Evolutionary conservation across 2,329 filamentous ascomycete genomes (phyloP), one percentile per base, ranked within the genome.

Genomic region (Fonsecaea erecta): DNA sequence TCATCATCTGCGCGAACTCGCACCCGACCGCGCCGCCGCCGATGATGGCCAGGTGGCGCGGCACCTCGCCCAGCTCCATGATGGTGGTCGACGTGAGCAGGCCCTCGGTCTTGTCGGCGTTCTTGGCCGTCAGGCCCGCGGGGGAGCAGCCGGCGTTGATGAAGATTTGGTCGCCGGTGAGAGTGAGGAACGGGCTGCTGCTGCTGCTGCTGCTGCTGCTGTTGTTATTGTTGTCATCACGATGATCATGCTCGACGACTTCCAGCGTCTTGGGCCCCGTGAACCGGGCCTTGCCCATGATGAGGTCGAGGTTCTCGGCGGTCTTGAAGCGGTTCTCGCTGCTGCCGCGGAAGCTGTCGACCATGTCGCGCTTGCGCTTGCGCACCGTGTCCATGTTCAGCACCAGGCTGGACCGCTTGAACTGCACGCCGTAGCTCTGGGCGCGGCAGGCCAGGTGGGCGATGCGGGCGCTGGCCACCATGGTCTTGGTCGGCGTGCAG

Each of bases 401-500:
- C 3, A 66, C 66, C 1, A 81, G 71, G 3, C 73, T 66, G 54
- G 64, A 66, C n/a, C 52, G 60, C 55, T 70, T 65, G 21, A 71
- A 72, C 32, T 75, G 71, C 14, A 85, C 77, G 8, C 84, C 84
- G 70, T 83, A 85, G 40, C 83, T 79, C 2, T 68, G 70, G 0
- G 76, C 78, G 1, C 82, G 75, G 1, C 75, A 71, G 0, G 79
- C 73, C 9, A 84, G 65, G 69, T 85, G 80, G 1, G 83, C 83
- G 2, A 80, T 78, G 3, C 82, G 75, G 0, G 82, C 84, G 21
- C 81, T 83, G 2, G 84, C 79, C 55, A 86, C 81, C 78, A 86
- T 81, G 8, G 84, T 85, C 72, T 86, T 86, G 26, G 84, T 85
- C 0, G 84, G 84, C 11, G 84, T 85, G 69, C 84, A 86, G 3